Evolutionary conservation across 345 rosid genomes (phyloP).

Genomic region (Melaleuca quinquenervia): DNA sequence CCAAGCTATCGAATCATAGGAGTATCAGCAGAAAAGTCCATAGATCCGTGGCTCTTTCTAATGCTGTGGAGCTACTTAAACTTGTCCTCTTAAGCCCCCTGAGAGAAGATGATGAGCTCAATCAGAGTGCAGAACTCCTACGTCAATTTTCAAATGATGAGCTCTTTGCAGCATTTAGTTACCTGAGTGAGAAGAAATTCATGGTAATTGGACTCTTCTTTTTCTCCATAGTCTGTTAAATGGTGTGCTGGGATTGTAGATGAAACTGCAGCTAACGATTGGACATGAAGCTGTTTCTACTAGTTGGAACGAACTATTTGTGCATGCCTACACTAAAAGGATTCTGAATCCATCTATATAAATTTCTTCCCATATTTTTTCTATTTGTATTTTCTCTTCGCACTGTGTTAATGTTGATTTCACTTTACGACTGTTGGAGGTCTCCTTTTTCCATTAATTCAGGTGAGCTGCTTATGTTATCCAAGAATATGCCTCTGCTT

Average conservation of each 20-base stretch:
- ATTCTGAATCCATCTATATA: not conserved
- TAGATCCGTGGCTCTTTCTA: conserved; percentile 68
- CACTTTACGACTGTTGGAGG: not conserved
- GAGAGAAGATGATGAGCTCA: conserved; percentile 39
- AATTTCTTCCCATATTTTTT: not conserved
- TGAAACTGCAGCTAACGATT: not conserved
- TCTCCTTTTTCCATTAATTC: not conserved
- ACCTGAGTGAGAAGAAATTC: conserved; percentile 68
- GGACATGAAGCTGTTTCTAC: not conserved
- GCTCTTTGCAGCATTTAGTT: conserved; percentile 80
- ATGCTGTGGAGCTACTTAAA: conserved; percentile 82
- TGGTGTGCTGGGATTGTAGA: not conserved
- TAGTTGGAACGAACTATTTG: not conserved
- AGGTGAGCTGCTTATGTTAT: not conserved
- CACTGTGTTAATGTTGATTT: not conserved
- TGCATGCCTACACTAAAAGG: not conserved
- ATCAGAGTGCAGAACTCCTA: conserved; percentile 53
- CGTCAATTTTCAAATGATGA: conserved; percentile 75
- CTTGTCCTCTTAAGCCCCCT: conserved; percentile 72
- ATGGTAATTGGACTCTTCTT: conserved; percentile 36
- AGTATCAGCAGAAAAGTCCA: conserved; percentile 15
- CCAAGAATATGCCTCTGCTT: not conserved
- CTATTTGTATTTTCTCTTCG: not conserved
- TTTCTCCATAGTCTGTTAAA: not conserved
- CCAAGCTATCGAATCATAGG: conserved; percentile 23